phyloP scores from a whole-genome alignment of 2,329 filamentous ascomycete genomes.

The Colletotrichum nymphaeae region DNA sequence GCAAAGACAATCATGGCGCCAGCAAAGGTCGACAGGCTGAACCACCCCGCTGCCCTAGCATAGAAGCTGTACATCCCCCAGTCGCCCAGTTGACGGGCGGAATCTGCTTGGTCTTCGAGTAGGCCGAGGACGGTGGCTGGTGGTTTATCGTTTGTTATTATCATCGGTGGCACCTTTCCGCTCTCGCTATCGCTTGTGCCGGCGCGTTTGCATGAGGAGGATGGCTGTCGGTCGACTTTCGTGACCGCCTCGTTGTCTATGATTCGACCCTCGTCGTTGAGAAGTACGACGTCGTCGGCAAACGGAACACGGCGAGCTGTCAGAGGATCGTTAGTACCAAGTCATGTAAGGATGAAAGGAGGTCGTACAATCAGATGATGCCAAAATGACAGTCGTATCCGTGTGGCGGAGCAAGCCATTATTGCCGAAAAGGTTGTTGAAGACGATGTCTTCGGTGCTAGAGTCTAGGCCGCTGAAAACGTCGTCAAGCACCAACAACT shows the following conservation, averaged over 20 bases:
- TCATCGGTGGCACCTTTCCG: neutral
- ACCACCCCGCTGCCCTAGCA: constrained; percentile 41
- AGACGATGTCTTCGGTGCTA: constrained; percentile 40
- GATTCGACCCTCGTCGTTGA: constrained; percentile 11
- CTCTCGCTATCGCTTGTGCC: neutral
- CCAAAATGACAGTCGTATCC: constrained; percentile 37
- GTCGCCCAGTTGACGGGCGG: constrained; percentile 28
- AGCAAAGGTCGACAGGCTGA: constrained; percentile 37
- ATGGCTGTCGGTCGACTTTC: neutral
- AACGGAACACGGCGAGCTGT: constrained; percentile 35
- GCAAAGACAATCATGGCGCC: constrained; percentile 40
- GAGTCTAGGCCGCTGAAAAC: constrained; percentile 47
- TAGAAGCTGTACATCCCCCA: constrained; percentile 40
- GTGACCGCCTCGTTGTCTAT: neutral
- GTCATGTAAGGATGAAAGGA: accelerated
- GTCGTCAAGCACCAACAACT: constrained; percentile 44
- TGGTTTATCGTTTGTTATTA: neutral
- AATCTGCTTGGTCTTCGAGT: constrained; percentile 27
- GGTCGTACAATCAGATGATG: constrained; percentile 27
- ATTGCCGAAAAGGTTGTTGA: constrained; percentile 39
- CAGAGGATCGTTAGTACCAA: neutral
- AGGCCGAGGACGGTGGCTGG: neutral
- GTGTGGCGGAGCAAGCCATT: constrained; percentile 39
- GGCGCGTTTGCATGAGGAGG: accelerated
- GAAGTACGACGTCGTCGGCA: constrained; percentile 22